Evolutionary conservation across 169 alveolate species (phyloP).

Genomic region (Plasmodium falciparum): DNA sequence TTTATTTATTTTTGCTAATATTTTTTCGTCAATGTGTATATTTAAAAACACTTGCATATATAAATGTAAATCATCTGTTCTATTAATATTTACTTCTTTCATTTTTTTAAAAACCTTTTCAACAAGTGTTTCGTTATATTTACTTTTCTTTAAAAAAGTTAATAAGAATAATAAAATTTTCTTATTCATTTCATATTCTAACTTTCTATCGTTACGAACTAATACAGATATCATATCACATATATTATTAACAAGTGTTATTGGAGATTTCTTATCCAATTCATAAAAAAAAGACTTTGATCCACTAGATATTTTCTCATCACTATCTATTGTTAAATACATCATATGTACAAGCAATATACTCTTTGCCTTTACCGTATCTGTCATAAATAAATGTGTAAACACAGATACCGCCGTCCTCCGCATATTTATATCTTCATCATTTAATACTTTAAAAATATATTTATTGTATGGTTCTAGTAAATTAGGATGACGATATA

Average conservation of each 20-base stretch:
- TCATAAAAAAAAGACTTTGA: constrained; percentile 83
- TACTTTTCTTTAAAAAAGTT: constrained; percentile 66
- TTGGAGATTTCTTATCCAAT: constrained; percentile 54
- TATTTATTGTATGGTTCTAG: constrained; percentile 85
- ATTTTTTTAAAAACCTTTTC: constrained; percentile 73
- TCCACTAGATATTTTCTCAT: constrained; percentile 79
- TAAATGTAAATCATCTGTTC: constrained; percentile 41
- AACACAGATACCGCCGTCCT: constrained; percentile 86
- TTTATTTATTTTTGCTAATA: constrained; percentile 35
- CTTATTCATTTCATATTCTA: constrained; percentile 42
- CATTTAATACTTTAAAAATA: constrained; percentile 78
- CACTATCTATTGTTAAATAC: constrained; percentile 83
- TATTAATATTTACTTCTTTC: constrained; percentile 61
- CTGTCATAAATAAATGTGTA: constrained; percentile 88
- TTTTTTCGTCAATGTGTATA: constrained; percentile 72
- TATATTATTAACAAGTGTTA: constrained; percentile 57
- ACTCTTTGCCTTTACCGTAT: constrained; percentile 85
- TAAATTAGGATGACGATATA: constrained; percentile 86
- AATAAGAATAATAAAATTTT: constrained; percentile 42
- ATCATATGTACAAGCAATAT: constrained; percentile 82
- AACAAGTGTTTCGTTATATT: constrained; percentile 64
- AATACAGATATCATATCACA: constrained; percentile 69
- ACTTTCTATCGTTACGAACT: constrained; percentile 46
- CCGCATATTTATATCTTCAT: constrained; percentile 79
- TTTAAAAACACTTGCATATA: constrained; percentile 68